Evolutionary conservation across 2,329 filamentous ascomycete genomes (phyloP).

Genomic region (Fusarium sulawesiense): DNA sequence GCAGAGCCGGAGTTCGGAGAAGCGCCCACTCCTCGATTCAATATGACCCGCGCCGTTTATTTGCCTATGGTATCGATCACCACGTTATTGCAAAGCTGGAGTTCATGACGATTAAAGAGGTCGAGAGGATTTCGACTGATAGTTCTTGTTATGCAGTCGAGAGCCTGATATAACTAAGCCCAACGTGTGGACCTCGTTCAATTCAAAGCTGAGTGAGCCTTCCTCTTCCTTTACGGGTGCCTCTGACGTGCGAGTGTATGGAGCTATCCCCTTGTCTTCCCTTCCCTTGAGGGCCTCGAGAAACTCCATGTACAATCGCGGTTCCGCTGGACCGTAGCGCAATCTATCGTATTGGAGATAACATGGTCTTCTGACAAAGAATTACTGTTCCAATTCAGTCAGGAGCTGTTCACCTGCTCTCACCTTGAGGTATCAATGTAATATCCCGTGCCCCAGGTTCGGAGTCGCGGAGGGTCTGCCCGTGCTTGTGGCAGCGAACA

Average conservation of each 20-base stretch:
- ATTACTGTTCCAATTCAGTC: not conserved
- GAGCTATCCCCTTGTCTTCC: constrained; percentile 20
- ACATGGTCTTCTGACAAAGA: constrained; percentile 8
- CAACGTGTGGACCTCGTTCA: not conserved
- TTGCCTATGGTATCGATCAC: constrained; percentile 16
- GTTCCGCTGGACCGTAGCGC: constrained; percentile 46
- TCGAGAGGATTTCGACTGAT: not conserved
- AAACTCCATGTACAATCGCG: constrained; percentile 29
- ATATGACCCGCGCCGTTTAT: constrained; percentile 25
- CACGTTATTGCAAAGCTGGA: not conserved
- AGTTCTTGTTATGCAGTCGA: not conserved
- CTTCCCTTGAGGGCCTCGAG: not conserved
- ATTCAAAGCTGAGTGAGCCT: not conserved
- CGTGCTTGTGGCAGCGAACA: constrained; percentile 17
- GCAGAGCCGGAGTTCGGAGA: constrained; percentile 43
- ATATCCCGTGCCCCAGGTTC: constrained; percentile 33
- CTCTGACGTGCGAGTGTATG: constrained; percentile 9
- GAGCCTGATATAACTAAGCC: not conserved
- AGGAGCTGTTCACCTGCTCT: constrained; percentile 18
- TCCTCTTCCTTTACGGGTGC: constrained; percentile 18
- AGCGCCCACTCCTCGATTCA: constrained; percentile 32
- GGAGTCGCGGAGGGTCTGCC: constrained; percentile 32
- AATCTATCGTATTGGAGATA: constrained; percentile 11
- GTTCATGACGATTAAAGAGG: not conserved
- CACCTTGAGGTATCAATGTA: not conserved